Conservation (phyloP, 192 early-diverging fungal genomes). For the Rhizophagus prolifer region DNA sequence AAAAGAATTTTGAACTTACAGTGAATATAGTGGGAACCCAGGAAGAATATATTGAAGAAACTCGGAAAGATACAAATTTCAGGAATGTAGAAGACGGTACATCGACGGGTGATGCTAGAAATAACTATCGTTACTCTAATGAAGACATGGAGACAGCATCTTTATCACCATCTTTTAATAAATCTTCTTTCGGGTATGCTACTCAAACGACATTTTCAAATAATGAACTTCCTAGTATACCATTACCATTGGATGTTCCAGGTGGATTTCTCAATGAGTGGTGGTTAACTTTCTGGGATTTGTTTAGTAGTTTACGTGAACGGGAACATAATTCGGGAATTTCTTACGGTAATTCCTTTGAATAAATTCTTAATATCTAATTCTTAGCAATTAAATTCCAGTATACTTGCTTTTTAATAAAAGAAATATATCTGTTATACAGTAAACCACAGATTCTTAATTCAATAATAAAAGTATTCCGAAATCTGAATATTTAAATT, state of each 20-base stretch:
- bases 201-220: not conserved
- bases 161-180: not conserved
- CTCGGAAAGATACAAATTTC: too few species aligned
- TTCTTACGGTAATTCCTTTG: not conserved
- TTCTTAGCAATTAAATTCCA: not conserved
- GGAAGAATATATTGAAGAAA: too few species aligned
- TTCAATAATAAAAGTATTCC: too few species aligned
- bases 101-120: too few species aligned
- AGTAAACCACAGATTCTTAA: too few species aligned
- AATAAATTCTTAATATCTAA: not conserved
- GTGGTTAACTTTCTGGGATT: not conserved
- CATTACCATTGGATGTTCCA: conserved; percentile 7
- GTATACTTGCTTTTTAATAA: not conserved
- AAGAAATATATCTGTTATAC: not conserved
- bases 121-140: not conserved
- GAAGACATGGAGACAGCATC: not conserved
- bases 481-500: too few species aligned
- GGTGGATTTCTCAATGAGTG: conserved; percentile 2
- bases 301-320: not conserved
- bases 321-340: not conserved
- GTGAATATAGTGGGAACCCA: too few species aligned
- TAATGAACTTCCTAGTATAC: not conserved
- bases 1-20: too few species aligned
- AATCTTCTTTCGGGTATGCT: not conserved
- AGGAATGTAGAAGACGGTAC: too few species aligned